Base-by-base conservation (phyloP, 1,284 basidiomycete species). In the Malassezia arunalokei region DNA sequence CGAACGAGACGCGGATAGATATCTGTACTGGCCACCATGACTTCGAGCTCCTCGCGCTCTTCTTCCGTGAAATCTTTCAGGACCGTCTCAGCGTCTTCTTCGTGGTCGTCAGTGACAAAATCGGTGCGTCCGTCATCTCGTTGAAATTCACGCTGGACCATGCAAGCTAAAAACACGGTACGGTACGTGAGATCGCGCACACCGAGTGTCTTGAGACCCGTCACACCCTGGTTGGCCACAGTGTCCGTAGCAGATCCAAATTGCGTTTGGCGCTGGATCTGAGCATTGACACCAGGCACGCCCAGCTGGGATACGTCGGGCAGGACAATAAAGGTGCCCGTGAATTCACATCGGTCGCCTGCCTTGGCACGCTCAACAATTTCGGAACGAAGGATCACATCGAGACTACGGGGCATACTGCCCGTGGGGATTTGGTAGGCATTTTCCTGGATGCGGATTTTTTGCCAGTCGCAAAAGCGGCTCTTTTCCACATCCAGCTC, bases 381-480 rank as follows among this genome's bases (percentile, higher is more conserved):
- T 71, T 98, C 94, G 8, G 84, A 84, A 32, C 94, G 86, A 11
- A 98, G 81, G 58, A 98, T 89, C 33, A 98, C 91, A 72, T 98
- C 94, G 47, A 99, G 78, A 20, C 77, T 78, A 83, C 85, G 35
- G 2, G 52, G 62, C 92, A 96, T 99, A 8, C 85, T 88, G 1
- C 94, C 94, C 0, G 92, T 98, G 0, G 94, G 94, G 56, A 99
- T 98, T 76, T 98, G 92, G 43, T 91, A 94, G 11, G 92, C 85
- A 68, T 98, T 98, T 76, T 98, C 94, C 73, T 99, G 94, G 51
- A 98, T 96, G 49, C 94, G 84, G 40, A 98, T 90, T 75, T 95
- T 96, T 75, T 99, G 94, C 94, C 94, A 98, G 74, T 98, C 94
- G 7, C 87, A 86, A 75, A 99, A 99, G 71, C 90, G 91, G 42